Evolutionary conservation across 1,284 basidiomycete genomes (phyloP), one percentile per base, ranked within the genome.

Genomic region (Apiotrichum montevideense): DNA sequence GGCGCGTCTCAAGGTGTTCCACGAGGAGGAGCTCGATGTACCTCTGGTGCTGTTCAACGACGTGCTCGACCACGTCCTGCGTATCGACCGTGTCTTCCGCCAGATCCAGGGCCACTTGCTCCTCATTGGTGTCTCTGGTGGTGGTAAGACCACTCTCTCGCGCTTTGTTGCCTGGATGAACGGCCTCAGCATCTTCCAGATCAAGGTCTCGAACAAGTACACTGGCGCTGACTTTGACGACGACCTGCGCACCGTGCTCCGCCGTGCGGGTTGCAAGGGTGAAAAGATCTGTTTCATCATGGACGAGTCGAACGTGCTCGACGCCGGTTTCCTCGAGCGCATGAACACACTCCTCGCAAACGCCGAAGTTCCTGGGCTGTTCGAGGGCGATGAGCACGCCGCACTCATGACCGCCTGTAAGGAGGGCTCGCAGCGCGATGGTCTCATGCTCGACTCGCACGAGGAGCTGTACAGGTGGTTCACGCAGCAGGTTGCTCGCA

Each of bases 141-240:
- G 91, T 71, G 97, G 97, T 61, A 96, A 98, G 89, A 99, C 96
- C 1, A 99, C 95, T 0, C 79, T 99, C 1, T 96, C 96, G 35
- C 87, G 97, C 54, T 99, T 99, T 74, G 96, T 98, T 44, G 96
- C 96, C 0, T 99, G 96, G 96, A 93, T 99, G 86, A 97, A 98
- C 67, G 96, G 96, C 45, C 80, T 99, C 46, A 94, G 90, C 72
- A 94, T 99, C 64, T 99, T 96, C 82, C 92, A 95, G 72, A 95
- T 99, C 82, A 96, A 97, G 72, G 94, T 97, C 3, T 96, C 93
- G 29, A 98, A 98, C 80, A 94, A 92, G 75, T 99, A 99, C 75
- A 96, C 91, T 0, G 93, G 90, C 29, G 93, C 94, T 34, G 93
- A 98, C 76, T 99, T 99, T 69, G 96, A 98, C 67, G 95, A 98